Base-by-base conservation (phyloP, 306 rosid species). In the Ochetophila trinervis region DNA sequence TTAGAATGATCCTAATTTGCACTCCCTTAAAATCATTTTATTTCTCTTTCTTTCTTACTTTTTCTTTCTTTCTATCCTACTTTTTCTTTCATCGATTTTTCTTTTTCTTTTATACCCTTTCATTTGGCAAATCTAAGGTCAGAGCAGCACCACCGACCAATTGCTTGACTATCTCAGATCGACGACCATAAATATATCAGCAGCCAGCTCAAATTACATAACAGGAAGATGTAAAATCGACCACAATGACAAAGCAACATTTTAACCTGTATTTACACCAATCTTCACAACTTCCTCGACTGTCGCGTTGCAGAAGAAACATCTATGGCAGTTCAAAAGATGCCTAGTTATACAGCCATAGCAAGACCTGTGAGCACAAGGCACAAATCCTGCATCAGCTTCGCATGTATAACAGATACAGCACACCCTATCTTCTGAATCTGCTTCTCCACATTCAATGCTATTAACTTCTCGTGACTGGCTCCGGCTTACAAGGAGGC, bases 281-380 rank as follows among this genome's bases (percentile, higher is more conserved):
- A 83, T 65, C 76, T 79, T 81, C 80, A 68, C 71, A 61, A 93
- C 86, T 23, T 81, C 85, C 11, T 80, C 53, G 4, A 93, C 95
- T n/a, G 86, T 75, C 50, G 91, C 81, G 19, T 93, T 93, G 91
- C 99, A 93, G 75, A 93, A 93, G 93, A 93, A 93, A 79, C 99
- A 93, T 79, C 99, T 86, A 62, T 90, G 91, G 79, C 95, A 93
- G 69, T 93, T 93, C 88, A 93, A 82, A 62, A 93, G 96, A 87
- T 93, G 99, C 75, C 99, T 79, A 42, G 91, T 87, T 76, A 93
- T 86, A 72, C 99, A 93, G 74, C 97, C 96, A 53, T 83, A 85
- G 76, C 99, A 93, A 61, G 96, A 93, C 74, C 75, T 80, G 67
- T 93, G 99, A 13, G 84, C 86, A 77, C 99, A 90, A 55, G 99